These are phyloP conservation scores for Solanum neorickii DNA, from an alignment of 257 asterid genomes.

Conservation along the genomic window DNA sequence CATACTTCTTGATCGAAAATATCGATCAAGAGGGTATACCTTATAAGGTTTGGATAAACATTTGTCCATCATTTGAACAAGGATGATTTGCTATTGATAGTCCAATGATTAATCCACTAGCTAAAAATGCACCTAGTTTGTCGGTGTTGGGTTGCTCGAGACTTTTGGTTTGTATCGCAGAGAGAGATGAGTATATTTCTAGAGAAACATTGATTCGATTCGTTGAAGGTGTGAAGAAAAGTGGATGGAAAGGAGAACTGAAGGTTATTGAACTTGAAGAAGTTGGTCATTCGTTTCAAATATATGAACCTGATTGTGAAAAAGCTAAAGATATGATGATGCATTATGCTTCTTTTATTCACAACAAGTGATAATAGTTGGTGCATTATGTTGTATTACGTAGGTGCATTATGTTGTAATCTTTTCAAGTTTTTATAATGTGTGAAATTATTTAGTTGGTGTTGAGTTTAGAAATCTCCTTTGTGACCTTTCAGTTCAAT, in stretches of 20 bases:
- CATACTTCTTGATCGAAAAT: background rate
- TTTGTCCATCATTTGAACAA: background rate
- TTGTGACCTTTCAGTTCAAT: background rate
- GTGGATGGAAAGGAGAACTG: background rate
- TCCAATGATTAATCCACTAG: background rate
- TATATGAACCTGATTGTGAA: background rate
- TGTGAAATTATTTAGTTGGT: background rate
- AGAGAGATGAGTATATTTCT: background rate
- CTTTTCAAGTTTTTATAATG: background rate
- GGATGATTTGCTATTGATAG: background rate
- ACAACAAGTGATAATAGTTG: background rate
- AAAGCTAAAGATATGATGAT: conserved; percentile 23
- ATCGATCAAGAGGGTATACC: background rate
- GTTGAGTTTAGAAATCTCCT: background rate
- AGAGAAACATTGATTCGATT: background rate
- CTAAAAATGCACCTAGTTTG: background rate
- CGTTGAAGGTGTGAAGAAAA: background rate
- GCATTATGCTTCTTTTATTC: conserved; percentile 27
- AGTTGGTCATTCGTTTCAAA: conserved; percentile 32
- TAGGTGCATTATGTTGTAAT: background rate
- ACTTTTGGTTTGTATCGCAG: background rate
- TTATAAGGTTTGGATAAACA: background rate
- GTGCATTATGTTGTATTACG: background rate
- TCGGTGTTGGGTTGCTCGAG: background rate
- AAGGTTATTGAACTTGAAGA: conserved; percentile 30